Percentiles rank a stretch among this genome's conserved stretches.
phyloP scores from a whole-genome alignment of 73 alveolate species.

The Breviolum minutum region DNA sequence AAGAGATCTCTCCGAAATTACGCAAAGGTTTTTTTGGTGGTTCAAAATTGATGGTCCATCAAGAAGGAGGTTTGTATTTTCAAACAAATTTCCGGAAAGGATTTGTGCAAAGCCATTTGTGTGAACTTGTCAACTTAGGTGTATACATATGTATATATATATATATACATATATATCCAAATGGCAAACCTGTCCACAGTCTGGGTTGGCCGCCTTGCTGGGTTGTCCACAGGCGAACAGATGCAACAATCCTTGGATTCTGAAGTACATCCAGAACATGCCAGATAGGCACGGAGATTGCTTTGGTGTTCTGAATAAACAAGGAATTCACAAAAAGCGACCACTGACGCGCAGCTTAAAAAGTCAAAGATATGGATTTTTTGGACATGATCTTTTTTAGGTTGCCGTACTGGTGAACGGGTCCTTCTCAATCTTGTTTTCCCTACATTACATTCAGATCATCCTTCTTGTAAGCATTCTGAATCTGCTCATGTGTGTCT shows the following conservation, averaged over 20 bases:
- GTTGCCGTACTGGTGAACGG: too few relatives aligned
- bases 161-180: background rate
- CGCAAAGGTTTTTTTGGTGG: background rate
- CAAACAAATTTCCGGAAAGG: too few relatives aligned
- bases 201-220: background rate
- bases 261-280: constrained; percentile 95
- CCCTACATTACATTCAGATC: too few relatives aligned
- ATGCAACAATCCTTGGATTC: constrained; percentile 92
- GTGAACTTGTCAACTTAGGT: too few relatives aligned
- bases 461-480: too few relatives aligned
- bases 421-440: too few relatives aligned
- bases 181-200: background rate
- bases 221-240: constrained; percentile 67
- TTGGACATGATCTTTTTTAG: too few relatives aligned
- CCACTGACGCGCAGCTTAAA: background rate
- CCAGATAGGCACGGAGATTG: constrained; percentile 58
- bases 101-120: too few relatives aligned
- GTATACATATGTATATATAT: too few relatives aligned
- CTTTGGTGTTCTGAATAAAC: background rate
- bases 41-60: background rate
- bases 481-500: too few relatives aligned
- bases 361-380: background rate
- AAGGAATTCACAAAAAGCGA: too few relatives aligned
- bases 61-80: background rate
- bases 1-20: background rate